Conservation (phyloP, 345 rosid species). For the Citrus glauca region DNA sequence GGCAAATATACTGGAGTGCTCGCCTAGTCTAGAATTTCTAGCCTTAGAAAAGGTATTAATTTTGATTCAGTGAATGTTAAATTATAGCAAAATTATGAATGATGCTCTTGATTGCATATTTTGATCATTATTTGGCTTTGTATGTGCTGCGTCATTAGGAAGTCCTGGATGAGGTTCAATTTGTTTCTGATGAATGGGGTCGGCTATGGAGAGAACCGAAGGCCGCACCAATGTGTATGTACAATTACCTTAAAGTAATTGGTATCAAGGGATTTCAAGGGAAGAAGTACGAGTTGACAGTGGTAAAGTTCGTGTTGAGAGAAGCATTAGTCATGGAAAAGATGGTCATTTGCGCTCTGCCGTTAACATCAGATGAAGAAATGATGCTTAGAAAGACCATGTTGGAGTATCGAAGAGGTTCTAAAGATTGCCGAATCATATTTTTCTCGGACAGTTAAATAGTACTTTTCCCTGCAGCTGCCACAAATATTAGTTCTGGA, state of each 20-base stretch:
- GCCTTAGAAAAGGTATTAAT: neutral
- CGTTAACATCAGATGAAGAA: neutral
- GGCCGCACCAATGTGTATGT: neutral
- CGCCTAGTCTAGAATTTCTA: constrained; percentile 2
- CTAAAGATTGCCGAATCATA: neutral
- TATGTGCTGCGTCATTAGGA: neutral
- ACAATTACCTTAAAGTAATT: neutral
- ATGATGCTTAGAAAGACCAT: neutral
- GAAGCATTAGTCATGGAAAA: neutral
- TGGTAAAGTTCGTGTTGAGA: neutral
- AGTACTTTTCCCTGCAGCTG: neutral
- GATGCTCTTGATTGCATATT: neutral
- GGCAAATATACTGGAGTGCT: neutral
- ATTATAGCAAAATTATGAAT: neutral
- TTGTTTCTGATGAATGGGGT: neutral
- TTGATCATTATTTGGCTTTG: neutral
- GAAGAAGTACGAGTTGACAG: neutral
- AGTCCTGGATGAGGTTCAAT: neutral
- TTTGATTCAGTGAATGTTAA: neutral
- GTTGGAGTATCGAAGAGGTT: neutral
- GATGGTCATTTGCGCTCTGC: neutral
- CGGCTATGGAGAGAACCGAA: neutral
- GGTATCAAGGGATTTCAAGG: neutral
- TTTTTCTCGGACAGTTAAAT: neutral
- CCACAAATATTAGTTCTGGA: neutral